phyloP scores from a whole-genome alignment of 1,284 basidiomycete genomes.

The Cutaneotrichosporon arboriforme region DNA sequence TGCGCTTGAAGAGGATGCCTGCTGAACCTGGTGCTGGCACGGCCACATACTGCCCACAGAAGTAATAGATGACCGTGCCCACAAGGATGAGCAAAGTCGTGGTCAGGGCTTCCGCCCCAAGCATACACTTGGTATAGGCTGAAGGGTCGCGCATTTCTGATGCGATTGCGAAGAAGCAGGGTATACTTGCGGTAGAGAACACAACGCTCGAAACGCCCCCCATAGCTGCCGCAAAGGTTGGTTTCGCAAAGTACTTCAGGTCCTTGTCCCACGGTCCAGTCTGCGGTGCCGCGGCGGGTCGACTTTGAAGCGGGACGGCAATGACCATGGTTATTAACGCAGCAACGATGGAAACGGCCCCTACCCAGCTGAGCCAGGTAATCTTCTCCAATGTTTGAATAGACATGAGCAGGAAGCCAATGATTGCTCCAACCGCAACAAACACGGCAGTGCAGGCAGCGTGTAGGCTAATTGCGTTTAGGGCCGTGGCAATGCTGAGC shows the following conservation, averaged over 20 bases:
- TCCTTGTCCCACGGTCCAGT: conserved; percentile 34
- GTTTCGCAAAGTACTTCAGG: conserved; percentile 24
- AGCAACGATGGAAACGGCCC: conserved; percentile 26
- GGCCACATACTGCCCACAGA: conserved; percentile 26
- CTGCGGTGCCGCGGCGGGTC: conserved; percentile 37
- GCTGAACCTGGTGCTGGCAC: conserved; percentile 31
- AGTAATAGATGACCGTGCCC: conserved; percentile 22
- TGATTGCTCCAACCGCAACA: conserved; percentile 24
- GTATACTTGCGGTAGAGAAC: conserved; percentile 27
- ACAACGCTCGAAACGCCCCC: conserved; percentile 27
- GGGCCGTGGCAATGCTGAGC: not conserved
- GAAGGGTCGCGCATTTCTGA: conserved; percentile 39
- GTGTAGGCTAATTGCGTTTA: conserved; percentile 18
- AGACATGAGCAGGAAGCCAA: conserved; percentile 24
- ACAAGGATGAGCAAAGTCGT: conserved; percentile 11
- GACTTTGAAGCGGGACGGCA: conserved; percentile 36
- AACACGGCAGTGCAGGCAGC: conserved; percentile 36
- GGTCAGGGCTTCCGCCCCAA: conserved; percentile 20
- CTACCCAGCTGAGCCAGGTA: conserved; percentile 38
- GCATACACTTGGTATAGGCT: conserved; percentile 24
- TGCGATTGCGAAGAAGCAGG: conserved; percentile 30
- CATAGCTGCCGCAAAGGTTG: conserved; percentile 29
- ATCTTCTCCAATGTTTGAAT: conserved; percentile 34
- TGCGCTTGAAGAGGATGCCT: conserved; percentile 34
- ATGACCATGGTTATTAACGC: conserved; percentile 36